phyloP scores from a whole-genome alignment of 2,329 filamentous ascomycete genomes.

The Epichloe sibirici region DNA sequence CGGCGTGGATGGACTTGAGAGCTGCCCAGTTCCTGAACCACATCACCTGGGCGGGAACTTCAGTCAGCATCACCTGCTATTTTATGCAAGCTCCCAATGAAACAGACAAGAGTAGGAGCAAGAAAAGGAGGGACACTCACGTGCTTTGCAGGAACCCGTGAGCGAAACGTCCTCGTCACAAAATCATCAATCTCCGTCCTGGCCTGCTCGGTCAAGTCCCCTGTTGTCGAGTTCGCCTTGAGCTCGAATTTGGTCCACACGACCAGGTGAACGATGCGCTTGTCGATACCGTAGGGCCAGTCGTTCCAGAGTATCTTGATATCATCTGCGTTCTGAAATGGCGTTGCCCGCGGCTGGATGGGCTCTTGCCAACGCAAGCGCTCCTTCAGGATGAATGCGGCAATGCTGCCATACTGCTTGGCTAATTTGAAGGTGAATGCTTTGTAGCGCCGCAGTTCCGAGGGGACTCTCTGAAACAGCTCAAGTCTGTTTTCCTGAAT shows the following conservation, averaged over 20 bases:
- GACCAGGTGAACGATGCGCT: slow-evolving; percentile 68
- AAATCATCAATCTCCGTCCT: slow-evolving; percentile 57
- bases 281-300: slow-evolving; percentile 84
- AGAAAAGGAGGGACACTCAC: slow-evolving; percentile 27
- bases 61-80: not conserved
- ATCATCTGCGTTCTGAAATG: slow-evolving; percentile 40
- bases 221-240: slow-evolving; percentile 51
- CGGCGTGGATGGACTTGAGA: slow-evolving; percentile 71
- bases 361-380: slow-evolving; percentile 56
- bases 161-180: slow-evolving; percentile 54
- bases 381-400: slow-evolving; percentile 61
- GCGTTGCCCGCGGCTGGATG: slow-evolving; percentile 19
- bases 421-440: slow-evolving; percentile 54
- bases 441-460: slow-evolving; percentile 66
- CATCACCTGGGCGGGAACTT: slow-evolving; percentile 18
- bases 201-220: slow-evolving; percentile 53
- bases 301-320: slow-evolving; percentile 75
- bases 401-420: slow-evolving; percentile 60
- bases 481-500: slow-evolving; percentile 57
- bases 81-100: not conserved
- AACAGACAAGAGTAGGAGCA: not conserved
- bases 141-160: slow-evolving; percentile 35
- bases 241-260: slow-evolving; percentile 88
- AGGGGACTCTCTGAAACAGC: slow-evolving; percentile 64
- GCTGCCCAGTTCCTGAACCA: slow-evolving; percentile 67